Evolutionary conservation across 2,329 filamentous ascomycete species (phyloP), one percentile per base, ranked within the genome.

Genomic region (Lojkania enalia): DNA sequence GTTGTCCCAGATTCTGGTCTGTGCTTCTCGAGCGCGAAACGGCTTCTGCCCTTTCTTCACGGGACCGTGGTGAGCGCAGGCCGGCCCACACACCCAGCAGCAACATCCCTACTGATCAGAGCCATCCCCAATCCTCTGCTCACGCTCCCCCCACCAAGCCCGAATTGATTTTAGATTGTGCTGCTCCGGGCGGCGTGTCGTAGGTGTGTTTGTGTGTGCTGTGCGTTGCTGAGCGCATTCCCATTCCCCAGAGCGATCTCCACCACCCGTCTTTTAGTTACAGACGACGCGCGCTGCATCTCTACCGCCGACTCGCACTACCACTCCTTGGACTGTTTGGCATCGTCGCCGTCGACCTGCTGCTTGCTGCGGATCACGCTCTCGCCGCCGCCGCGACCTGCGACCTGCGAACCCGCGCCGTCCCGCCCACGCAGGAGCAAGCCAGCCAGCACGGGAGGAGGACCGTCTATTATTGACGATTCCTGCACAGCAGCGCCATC

Each of bases 81-180:
- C 33, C 27, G 27, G 46, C 46, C 46, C 46, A 42, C 45, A 9
- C 45, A 54, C 54, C 55, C 58, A n/a, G n/a, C n/a, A n/a, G n/a
- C n/a, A n/a, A n/a, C n/a, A n/a, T n/a, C n/a, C n/a, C n/a, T n/a
- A n/a, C n/a, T n/a, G n/a, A n/a, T 27, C 23, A 27, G 23, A 27
- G 23, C 57, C 51, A 53, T 20, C 57, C 56, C 54, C 51, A 52
- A 45, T 52, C 39, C 53, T 54, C 56, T 51, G 50, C 54, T 55
- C 55, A 51, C 52, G 43, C 54, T 57, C 52, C 46, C n/a, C n/a
- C 54, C 55, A 57, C 61, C 63, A 63, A 42, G 56, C 61, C 63
- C 57, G 56, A 64, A 60, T 55, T 53, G 60, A 63, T 50, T 63
- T 61, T 66, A 66, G 65, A 66, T 64, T 66, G 63, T 64, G 56